Evolutionary conservation across 805 yeast genomes (phyloP).

Genomic region (Tetrapisispora phaffii): DNA sequence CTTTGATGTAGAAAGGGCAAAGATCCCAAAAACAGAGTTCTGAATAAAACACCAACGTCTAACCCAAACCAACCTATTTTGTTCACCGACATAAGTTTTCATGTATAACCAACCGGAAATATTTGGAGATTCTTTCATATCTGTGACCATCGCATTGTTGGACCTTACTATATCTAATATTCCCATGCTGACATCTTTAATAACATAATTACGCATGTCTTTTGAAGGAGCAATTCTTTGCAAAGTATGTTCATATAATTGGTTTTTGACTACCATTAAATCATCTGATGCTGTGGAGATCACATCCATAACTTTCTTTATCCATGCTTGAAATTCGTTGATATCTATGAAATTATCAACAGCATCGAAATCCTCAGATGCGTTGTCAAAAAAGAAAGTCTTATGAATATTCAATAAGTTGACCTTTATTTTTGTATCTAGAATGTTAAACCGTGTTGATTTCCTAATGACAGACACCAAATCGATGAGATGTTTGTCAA

Average conservation of each 20-base stretch:
- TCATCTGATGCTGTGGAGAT: slow-evolving; percentile 20
- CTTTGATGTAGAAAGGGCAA: slow-evolving; percentile 53
- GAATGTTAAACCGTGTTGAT: slow-evolving; percentile 20
- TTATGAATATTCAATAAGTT: slow-evolving; percentile 3
- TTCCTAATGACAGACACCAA: slow-evolving; percentile 8
- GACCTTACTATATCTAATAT: slow-evolving; percentile 19
- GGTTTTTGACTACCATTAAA: slow-evolving; percentile 43
- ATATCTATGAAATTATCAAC: slow-evolving; percentile 1
- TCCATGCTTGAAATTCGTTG: slow-evolving; percentile 9
- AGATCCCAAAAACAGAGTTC: slow-evolving; percentile 71
- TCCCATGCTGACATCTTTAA: slow-evolving; percentile 37
- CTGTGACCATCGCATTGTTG: not conserved
- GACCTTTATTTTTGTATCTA: slow-evolving; percentile 8
- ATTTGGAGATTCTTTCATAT: slow-evolving; percentile 25
- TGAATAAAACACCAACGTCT: slow-evolving; percentile 73
- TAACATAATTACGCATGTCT: slow-evolving; percentile 44
- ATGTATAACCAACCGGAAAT: slow-evolving; percentile 81
- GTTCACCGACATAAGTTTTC: slow-evolving; percentile 48
- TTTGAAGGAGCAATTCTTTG: slow-evolving; percentile 49
- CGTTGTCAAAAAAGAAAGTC: not conserved
- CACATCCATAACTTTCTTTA: slow-evolving; percentile 5
- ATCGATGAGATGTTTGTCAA: slow-evolving; percentile 16
- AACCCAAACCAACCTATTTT: slow-evolving; percentile 61
- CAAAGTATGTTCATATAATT: slow-evolving; percentile 50
- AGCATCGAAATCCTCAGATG: slow-evolving; percentile 3